These are phyloP conservation scores for Kodamaea sp. DNA, from an alignment of 1,139 yeast species.

Conservation along the genomic window DNA sequence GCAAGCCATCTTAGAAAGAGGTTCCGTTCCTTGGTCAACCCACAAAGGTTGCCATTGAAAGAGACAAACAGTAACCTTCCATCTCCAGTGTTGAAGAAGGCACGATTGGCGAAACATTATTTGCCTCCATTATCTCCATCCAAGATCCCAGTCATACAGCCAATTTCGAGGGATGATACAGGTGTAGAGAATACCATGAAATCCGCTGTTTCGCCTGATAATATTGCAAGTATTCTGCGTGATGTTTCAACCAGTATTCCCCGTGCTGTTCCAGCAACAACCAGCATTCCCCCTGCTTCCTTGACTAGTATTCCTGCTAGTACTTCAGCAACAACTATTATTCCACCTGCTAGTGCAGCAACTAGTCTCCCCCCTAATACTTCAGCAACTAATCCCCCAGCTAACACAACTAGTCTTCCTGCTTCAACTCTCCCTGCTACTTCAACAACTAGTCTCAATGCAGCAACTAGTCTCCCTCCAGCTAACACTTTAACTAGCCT, in stretches of 20 bases:
- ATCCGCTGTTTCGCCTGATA: background rate
- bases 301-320: background rate
- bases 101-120: slow-evolving; percentile 16
- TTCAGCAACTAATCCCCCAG: no score
- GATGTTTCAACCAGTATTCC: background rate
- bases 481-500: no score
- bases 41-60: slow-evolving; percentile 37
- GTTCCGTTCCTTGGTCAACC: slow-evolving; percentile 11
- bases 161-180: background rate
- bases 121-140: background rate
- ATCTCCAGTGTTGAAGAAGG: slow-evolving; percentile 34
- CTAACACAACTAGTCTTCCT: no score
- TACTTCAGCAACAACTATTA: background rate
- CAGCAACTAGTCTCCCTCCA: no score
- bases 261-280: background rate
- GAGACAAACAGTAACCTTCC: slow-evolving; percentile 44
- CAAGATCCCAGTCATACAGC: background rate
- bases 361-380: no score
- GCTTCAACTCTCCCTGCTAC: background rate
- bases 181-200: background rate
- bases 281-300: background rate
- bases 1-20: slow-evolving; percentile 10
- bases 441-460: no score
- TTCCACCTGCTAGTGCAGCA: no score
- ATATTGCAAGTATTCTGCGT: background rate